These are phyloP conservation scores for Fusarium pseudoanthophilum DNA, from an alignment of 2,329 filamentous ascomycete species.

Conservation along the genomic window DNA sequence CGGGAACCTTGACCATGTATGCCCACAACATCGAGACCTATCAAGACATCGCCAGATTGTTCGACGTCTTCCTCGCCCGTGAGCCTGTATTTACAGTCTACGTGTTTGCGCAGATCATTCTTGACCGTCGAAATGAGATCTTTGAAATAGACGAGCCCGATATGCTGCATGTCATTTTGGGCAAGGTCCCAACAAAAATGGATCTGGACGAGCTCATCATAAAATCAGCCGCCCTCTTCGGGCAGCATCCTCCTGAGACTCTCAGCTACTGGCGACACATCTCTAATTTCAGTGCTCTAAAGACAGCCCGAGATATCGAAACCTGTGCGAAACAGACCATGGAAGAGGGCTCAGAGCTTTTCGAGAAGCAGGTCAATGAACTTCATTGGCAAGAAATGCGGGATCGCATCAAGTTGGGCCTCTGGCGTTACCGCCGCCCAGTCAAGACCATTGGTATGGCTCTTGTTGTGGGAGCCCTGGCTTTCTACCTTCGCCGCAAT, in stretches of 20 bases:
- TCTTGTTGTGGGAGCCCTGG: constrained; percentile 73
- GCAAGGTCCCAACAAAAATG: constrained; percentile 84
- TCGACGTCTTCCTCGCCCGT: constrained; percentile 88
- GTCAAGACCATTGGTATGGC: constrained; percentile 71
- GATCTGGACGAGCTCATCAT: constrained; percentile 82
- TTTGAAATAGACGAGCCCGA: constrained; percentile 92
- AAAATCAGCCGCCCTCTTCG: constrained; percentile 71
- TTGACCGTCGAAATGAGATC: constrained; percentile 84
- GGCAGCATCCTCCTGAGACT: constrained; percentile 74
- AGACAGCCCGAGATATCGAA: constrained; percentile 73
- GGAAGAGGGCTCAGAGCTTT: constrained; percentile 73
- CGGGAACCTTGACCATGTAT: constrained; percentile 95
- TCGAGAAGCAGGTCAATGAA: constrained; percentile 77
- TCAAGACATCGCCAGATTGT: constrained; percentile 86
- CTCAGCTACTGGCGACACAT: constrained; percentile 79
- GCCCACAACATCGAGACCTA: constrained; percentile 95
- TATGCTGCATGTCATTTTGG: constrained; percentile 89
- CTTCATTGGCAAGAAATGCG: constrained; percentile 71
- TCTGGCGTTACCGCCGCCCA: constrained; percentile 75
- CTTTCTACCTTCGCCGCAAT: constrained; percentile 72
- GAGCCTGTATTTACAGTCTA: constrained; percentile 93
- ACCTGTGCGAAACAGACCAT: constrained; percentile 66
- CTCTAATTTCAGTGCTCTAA: constrained; percentile 82
- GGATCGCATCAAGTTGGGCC: constrained; percentile 45
- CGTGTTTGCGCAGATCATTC: constrained; percentile 88